phyloP scores from a whole-genome alignment of 2,329 filamentous ascomycete genomes.

The Penicillium vulpinum region DNA sequence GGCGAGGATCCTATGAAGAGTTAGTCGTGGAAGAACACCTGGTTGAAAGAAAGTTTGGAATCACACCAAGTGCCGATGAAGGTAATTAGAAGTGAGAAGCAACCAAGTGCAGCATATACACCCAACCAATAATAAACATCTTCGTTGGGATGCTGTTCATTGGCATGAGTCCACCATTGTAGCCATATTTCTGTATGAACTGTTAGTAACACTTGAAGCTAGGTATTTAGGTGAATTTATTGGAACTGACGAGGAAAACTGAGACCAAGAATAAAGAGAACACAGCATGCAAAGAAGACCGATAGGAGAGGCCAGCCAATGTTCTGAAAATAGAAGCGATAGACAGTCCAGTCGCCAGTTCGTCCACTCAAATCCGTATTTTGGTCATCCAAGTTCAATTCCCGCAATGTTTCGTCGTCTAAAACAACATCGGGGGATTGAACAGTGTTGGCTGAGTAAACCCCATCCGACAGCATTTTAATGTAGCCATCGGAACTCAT shows the following conservation, averaged over 20 bases:
- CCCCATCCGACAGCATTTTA: neutral
- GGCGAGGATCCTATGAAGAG: conserved; percentile 11
- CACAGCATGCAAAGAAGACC: conserved; percentile 13
- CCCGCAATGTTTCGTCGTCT: conserved; percentile 24
- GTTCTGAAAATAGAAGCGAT: conserved; percentile 29
- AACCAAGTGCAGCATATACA: conserved; percentile 26
- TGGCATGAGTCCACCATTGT: conserved; percentile 26
- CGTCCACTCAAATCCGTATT: conserved; percentile 19
- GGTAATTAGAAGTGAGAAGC: conserved; percentile 15
- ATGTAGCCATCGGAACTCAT: conserved; percentile 21
- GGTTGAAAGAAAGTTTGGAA: neutral
- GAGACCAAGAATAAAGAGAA: conserved; percentile 27
- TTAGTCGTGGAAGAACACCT: neutral
- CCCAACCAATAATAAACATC: conserved; percentile 24
- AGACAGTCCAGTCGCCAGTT: conserved; percentile 39
- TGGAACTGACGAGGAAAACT: conserved; percentile 26
- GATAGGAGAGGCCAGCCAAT: conserved; percentile 26
- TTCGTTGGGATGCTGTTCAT: conserved; percentile 22
- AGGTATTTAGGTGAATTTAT: neutral
- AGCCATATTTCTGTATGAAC: conserved; percentile 25
- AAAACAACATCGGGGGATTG: conserved; percentile 12
- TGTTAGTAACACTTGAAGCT: neutral
- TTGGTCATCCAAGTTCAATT: conserved; percentile 21
- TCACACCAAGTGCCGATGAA: conserved; percentile 16
- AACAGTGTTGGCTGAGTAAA: neutral